phyloP scores from a whole-genome alignment of 1,139 yeast species.

The Debaryomyces robertsiae region DNA sequence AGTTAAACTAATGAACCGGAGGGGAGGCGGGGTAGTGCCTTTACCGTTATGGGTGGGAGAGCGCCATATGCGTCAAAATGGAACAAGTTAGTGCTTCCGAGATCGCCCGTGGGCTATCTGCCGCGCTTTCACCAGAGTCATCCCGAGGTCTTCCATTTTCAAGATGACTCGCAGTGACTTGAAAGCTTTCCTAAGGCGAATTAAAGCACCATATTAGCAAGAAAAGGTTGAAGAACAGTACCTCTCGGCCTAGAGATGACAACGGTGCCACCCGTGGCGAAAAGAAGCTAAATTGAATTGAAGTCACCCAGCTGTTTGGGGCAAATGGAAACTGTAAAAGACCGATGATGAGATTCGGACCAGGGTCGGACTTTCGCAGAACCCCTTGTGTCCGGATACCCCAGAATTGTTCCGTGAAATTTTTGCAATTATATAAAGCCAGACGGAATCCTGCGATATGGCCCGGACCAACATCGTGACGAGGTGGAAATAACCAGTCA shows the following conservation, averaged over 20 bases:
- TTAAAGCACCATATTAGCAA: too few relatives aligned
- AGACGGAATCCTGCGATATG: background rate
- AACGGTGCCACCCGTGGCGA: too few relatives aligned
- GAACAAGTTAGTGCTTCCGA: slow-evolving; percentile 6
- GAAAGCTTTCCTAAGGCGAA: too few relatives aligned
- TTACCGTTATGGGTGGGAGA: background rate
- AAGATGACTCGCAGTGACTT: slow-evolving; percentile 1
- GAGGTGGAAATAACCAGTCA: background rate
- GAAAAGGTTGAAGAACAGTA: too few relatives aligned
- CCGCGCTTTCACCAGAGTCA: slow-evolving; percentile 8
- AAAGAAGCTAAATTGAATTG: too few relatives aligned
- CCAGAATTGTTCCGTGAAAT: slow-evolving; percentile 12
- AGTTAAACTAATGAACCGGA: background rate
- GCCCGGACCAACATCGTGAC: too few relatives aligned
- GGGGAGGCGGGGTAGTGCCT: background rate
- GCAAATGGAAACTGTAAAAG: background rate
- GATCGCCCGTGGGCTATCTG: slow-evolving; percentile 3
- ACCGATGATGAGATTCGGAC: slow-evolving; percentile 5
- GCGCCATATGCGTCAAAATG: slow-evolving; percentile 1
- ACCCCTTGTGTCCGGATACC: slow-evolving; percentile 12
- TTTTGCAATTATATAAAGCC: slow-evolving; percentile 11
- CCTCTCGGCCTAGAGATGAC: too few relatives aligned
- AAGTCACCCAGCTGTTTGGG: too few relatives aligned
- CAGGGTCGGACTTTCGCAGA: slow-evolving; percentile 7
- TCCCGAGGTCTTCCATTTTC: slow-evolving; percentile 7